Base-by-base conservation (phyloP, 2,329 filamentous ascomycete genomes). In the Colletotrichum godetiae region DNA sequence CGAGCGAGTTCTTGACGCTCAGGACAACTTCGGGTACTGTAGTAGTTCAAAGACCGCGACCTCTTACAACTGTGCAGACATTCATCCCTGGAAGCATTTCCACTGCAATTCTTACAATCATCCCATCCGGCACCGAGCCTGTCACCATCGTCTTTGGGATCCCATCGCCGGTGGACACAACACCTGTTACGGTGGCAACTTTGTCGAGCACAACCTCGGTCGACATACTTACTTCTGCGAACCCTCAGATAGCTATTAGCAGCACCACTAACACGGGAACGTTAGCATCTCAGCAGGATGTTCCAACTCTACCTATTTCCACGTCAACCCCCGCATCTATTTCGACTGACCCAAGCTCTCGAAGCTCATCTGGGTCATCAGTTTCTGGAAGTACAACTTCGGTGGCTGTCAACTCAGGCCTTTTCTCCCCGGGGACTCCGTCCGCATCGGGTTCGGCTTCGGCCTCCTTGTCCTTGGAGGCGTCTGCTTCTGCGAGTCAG, bases 81-180 rank as follows among this genome's bases (percentile, higher is more conserved):
- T 49, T 11, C 7, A n/a, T n/a, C 7, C 19, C 42, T 49, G 42
- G 42, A 49, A 49, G 42, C 19, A n/a, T 49, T 8, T 49, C 42
- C 42, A 49, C 19, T 49, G 65, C 49, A 13, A n/a, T 37, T 8
- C n/a, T 64, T 2, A 29, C 33, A 27, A 42, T 64, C 11, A 49
- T 35, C 12, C 61, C 61, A 12, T 55, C 49, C 1, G 61, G 52
- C 5, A 72, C 61, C 12, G 53, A 24, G 10, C 31, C 62, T 29
- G 69, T 62, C 3, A 75, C 73, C 7, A 55, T 73, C 5, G 56
- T 37, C 60, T 24, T 12, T 66, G 63, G 42, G 3, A n/a, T 49
- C n/a, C 42, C 60, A 19, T 58, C n/a, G 19, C 55, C 55, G 4
- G 66, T 46, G 22, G 11, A 11, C 13, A 55, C 52, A 55, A 55